Percentiles rank a stretch among this genome's conserved stretches.
phyloP scores from a whole-genome alignment of 225 moss, liverwort and hornwort genomes.

The Climacium dendroides region DNA sequence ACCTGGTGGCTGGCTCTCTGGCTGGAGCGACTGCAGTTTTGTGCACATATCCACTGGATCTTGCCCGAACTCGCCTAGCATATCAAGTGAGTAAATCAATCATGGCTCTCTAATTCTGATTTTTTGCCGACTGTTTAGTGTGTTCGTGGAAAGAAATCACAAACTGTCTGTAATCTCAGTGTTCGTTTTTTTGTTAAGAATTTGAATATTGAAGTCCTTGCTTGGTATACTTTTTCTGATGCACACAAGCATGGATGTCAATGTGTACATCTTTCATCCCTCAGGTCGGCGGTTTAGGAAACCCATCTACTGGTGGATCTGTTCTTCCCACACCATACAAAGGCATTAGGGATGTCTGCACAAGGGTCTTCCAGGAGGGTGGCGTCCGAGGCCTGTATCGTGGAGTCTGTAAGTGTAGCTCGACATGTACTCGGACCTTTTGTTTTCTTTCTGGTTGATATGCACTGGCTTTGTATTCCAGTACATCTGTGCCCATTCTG shows the following conservation, averaged over 20 bases:
- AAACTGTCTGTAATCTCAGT: background rate
- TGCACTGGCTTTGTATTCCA: background rate
- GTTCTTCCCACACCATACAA: conserved; percentile 48
- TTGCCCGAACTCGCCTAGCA: conserved; percentile 41
- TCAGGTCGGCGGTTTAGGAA: conserved; percentile 22
- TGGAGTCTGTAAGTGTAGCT: conserved; percentile 69
- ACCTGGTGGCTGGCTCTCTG: conserved; percentile 76
- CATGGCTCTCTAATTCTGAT: background rate
- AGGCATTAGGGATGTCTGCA: conserved; percentile 72
- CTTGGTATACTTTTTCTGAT: background rate
- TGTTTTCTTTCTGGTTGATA: background rate
- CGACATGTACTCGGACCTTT: background rate
- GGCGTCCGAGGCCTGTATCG: conserved; percentile 81
- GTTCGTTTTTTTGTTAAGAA: background rate
- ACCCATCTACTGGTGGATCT: conserved; percentile 3
- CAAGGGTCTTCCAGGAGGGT: conserved; percentile 68
- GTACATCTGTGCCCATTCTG: background rate
- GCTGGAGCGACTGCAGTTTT: conserved; percentile 84
- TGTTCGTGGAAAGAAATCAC: background rate
- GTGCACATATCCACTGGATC: conserved; percentile 49
- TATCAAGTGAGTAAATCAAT: conserved; percentile 26
- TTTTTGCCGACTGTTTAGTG: background rate
- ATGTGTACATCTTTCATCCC: background rate
- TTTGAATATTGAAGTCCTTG: background rate
- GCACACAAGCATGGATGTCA: background rate